Base-by-base conservation (phyloP, 345 rosid genomes). In the Salix viminalis region DNA sequence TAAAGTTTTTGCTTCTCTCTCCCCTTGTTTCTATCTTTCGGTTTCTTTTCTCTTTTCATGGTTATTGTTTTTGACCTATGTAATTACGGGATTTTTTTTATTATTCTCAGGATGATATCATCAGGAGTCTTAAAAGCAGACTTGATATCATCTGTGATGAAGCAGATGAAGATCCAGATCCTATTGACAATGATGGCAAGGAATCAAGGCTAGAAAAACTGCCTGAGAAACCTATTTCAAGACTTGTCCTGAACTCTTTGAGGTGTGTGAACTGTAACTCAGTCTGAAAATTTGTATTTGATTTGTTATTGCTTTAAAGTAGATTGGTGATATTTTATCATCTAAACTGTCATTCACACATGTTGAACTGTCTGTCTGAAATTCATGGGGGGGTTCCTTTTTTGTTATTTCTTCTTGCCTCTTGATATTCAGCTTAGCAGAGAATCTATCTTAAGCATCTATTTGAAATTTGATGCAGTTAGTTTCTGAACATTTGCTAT, bases 111-210 rank as follows among this genome's bases (percentile, higher is more conserved):
- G 90, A 83, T 75, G 99, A 95, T 81, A 89, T 95, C 70, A 86
- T 87, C 77, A 87, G 88, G 80, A 95, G 94, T 86, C 86, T 95
- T 78, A 90, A 86, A 78, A 93, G 98, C 87, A 90, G 98, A 83
- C 81, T 93, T 69, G 99, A 93, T 82, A 85, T 91, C 44, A 83
- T 95, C 67, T 89, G 94, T 36, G 99, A 91, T 72, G 94, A 90
- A 78, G 96, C 83, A 11, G 97, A 90, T 79, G 90, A 80, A 76
- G 91, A 83, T 79, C 78, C 72, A 30, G 79, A 69, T 75, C 72
- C 66, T 67, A 42, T 70, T 12, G 82, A 76, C 23, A 79, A 81
- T 62, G 83, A 56, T 83, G 80, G 50, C 68, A 64, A 54, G 74
- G 87, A 83, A 48, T 82, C 79, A 67, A 75, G 73, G 69, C 67